Evolutionary conservation across 805 yeast species (phyloP).

Genomic region (Jamesozyma hellenica): DNA sequence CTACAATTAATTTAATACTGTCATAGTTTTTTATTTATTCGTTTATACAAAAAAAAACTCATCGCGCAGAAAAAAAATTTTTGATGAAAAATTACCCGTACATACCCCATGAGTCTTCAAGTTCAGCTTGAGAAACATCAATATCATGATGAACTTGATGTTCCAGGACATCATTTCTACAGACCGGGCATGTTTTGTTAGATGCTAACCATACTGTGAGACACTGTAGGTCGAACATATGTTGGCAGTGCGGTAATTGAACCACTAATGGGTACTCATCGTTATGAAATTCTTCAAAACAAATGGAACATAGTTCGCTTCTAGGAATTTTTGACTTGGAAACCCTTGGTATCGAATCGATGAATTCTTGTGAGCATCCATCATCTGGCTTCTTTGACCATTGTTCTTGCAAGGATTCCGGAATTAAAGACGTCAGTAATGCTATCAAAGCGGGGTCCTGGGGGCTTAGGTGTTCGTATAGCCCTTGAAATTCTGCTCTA

Average conservation of each 20-base stretch:
- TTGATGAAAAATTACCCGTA: slow-evolving; percentile 47
- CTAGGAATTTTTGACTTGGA: slow-evolving; percentile 32
- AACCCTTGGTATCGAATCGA: slow-evolving; percentile 73
- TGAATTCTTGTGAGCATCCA: slow-evolving; percentile 59
- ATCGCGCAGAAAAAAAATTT: neutral
- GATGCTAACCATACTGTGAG: slow-evolving; percentile 79
- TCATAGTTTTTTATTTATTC: neutral
- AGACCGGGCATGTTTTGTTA: slow-evolving; percentile 74
- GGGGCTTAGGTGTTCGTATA: slow-evolving; percentile 11
- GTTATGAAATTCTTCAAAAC: slow-evolving; percentile 60
- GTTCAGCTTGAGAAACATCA: slow-evolving; percentile 44
- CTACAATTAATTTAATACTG: neutral
- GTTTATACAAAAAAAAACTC: neutral
- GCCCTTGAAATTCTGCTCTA: slow-evolving; percentile 16
- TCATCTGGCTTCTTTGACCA: slow-evolving; percentile 22
- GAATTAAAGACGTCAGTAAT: slow-evolving; percentile 12
- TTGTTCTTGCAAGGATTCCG: slow-evolving; percentile 20
- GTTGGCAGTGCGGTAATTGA: slow-evolving; percentile 64
- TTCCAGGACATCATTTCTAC: slow-evolving; percentile 61
- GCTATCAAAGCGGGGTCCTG: slow-evolving; percentile 10
- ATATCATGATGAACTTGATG: slow-evolving; percentile 21
- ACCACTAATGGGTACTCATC: slow-evolving; percentile 77
- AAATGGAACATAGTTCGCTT: slow-evolving; percentile 72
- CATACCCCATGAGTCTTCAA: slow-evolving; percentile 69
- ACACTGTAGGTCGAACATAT: slow-evolving; percentile 81